Percentiles rank a stretch among this genome's conserved stretches.
phyloP scores from a whole-genome alignment of 306 rosid species.

The Glycine tomentella region DNA sequence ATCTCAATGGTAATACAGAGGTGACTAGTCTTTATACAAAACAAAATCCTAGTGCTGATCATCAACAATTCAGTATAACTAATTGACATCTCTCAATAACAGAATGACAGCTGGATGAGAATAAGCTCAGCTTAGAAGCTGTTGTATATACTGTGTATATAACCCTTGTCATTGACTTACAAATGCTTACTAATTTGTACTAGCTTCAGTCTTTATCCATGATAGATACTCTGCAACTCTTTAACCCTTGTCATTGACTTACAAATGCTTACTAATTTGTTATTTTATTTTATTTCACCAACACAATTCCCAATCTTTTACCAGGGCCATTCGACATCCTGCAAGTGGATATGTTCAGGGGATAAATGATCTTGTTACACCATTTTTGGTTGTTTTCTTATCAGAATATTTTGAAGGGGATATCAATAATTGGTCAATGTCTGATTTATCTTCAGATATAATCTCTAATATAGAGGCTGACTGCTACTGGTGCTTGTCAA shows the following conservation, averaged over 20 bases:
- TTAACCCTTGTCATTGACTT: constrained; percentile 16
- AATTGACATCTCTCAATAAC: neutral
- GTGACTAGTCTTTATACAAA: no score
- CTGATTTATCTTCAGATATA: constrained; percentile 69
- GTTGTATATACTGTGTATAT: neutral
- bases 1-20: neutral
- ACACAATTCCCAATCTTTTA: constrained; percentile 43
- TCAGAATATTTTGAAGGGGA: constrained; percentile 80
- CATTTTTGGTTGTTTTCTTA: constrained; percentile 84
- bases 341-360: constrained; percentile 98
- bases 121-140: neutral
- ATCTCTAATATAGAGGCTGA: constrained; percentile 79
- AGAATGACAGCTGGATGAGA: no score
- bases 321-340: constrained; percentile 95
- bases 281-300: neutral
- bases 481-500: constrained; percentile 90
- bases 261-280: neutral
- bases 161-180: no score
- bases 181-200: no score
- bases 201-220: constrained; percentile 28
- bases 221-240: constrained; percentile 22
- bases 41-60: constrained; percentile 7
- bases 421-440: constrained; percentile 76
- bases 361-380: constrained; percentile 89
- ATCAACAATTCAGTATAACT: neutral